Percentiles rank a stretch among this genome's conserved stretches.
These are phyloP conservation scores for Millerago galiae DNA, from an alignment of 805 yeast genomes.

Conservation along the genomic window DNA sequence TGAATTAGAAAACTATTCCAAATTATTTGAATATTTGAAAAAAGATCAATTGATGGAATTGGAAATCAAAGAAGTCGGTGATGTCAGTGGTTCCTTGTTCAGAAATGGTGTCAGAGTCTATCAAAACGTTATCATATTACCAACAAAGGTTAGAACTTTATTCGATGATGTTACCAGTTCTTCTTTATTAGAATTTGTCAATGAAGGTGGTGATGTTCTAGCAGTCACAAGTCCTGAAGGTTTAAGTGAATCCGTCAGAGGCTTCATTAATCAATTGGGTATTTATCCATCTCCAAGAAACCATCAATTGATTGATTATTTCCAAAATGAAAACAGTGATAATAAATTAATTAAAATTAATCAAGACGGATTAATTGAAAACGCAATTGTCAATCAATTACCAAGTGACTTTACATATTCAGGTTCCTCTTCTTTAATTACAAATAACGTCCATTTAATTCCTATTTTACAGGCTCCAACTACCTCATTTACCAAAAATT, in stretches of 20 bases:
- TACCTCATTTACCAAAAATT: constrained; percentile 52
- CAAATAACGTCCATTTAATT: constrained; percentile 60
- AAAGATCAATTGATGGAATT: constrained; percentile 30
- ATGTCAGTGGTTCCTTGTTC: constrained; percentile 26
- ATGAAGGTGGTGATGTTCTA: constrained; percentile 69
- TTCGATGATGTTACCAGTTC: constrained; percentile 35
- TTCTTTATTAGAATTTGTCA: constrained; percentile 52
- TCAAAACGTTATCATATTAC: constrained; percentile 55
- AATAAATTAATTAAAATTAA: constrained; percentile 6
- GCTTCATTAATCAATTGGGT: constrained; percentile 73
- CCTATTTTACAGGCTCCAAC: constrained; percentile 66
- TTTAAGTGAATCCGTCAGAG: constrained; percentile 54
- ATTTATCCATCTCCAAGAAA: constrained; percentile 77
- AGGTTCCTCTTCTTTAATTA: constrained; percentile 66
- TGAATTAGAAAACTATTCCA: constrained; percentile 18
- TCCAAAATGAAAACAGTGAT: constrained; percentile 29
- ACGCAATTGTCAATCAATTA: constrained; percentile 6
- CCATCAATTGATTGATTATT: constrained; percentile 59
- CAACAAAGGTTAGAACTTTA: constrained; percentile 44
- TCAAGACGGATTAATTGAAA: constrained; percentile 6
- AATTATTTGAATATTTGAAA: constrained; percentile 8
- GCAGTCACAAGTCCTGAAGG: constrained; percentile 49
- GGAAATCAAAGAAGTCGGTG: constrained; percentile 21
- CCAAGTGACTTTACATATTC: constrained; percentile 24
- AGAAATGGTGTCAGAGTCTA: constrained; percentile 39